Conservation (phyloP, 495 filamentous ascomycete species). For the Oidiodendron maius region DNA sequence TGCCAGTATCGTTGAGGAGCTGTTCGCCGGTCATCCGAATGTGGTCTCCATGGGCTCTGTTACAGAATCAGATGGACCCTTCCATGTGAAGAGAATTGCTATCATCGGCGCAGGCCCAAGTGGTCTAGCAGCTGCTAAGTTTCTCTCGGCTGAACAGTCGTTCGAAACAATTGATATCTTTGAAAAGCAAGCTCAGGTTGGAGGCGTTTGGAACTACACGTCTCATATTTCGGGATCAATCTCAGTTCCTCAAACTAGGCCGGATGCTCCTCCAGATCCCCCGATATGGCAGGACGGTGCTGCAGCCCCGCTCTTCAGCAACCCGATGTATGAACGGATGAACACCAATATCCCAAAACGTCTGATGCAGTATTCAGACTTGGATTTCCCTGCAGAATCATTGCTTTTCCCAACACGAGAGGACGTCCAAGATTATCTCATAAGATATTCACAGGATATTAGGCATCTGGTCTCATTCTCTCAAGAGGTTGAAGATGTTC, state of each 20-base stretch:
- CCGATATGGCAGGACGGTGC: constrained; percentile 34
- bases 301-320: constrained; percentile 43
- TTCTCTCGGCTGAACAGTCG: constrained; percentile 63
- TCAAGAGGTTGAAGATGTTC: constrained; percentile 15
- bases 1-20: no score
- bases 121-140: constrained; percentile 63
- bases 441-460: constrained; percentile 52
- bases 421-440: constrained; percentile 65
- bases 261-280: constrained; percentile 23
- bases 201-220: constrained; percentile 81
- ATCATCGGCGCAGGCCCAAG: constrained; percentile 68
- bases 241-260: constrained; percentile 12
- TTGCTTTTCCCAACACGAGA: constrained; percentile 68
- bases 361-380: constrained; percentile 76
- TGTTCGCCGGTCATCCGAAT: no score
- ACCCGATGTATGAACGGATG: constrained; percentile 71
- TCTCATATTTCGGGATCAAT: constrained; percentile 18
- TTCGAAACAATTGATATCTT: constrained; percentile 71
- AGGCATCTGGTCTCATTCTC: constrained; percentile 19
- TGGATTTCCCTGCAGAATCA: constrained; percentile 51
- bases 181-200: constrained; percentile 69
- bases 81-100: constrained; percentile 53
- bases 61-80: no score
- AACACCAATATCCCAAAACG: constrained; percentile 83
- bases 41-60: no score